Evolutionary conservation across 768 basidiomycete species (phyloP), one percentile per base, ranked within the genome.

Genomic region (Glaciozyma antarctica): DNA sequence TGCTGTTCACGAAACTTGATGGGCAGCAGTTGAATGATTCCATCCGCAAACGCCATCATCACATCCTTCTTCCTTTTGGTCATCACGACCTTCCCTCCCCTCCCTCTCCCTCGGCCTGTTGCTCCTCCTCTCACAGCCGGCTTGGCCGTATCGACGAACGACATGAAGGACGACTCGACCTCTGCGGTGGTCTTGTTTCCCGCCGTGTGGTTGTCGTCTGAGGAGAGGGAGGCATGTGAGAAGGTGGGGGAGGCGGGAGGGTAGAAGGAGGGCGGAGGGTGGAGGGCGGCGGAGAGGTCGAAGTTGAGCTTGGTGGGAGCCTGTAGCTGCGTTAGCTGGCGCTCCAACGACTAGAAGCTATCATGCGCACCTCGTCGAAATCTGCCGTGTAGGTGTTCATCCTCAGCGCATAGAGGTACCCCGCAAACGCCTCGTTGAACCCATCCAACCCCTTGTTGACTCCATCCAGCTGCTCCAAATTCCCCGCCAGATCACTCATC

Each of bases 381-480:
- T 72, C 72, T 9, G 62, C 64, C 13, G 70, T 69, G 60, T 74
- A 74, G 5, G 62, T 56, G 49, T 71, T 71, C 5, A 68, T 61
- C 24, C 70, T 47, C 28, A 74, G 41, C 0, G 70, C 72, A 38
- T 66, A 62, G 12, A 74, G 41, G 22, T 49, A 70, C 1, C 44
- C 61, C 19, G 58, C 70, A n/a, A 74, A 71, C 19, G 60, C 58
- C 47, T 74, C 67, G 62, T 73, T 73, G 63, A 67, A 68, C 44
- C 54, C 51, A 21, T 67, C 63, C 6, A 74, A 45, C 28, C 48
- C 28, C 3, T 34, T 16, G 41, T 58, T 53, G 48, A 72, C 54
- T 3, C 17, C 24, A 10, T 57, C 60, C 28, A 72, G 44, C 7
- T 44, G 41, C 19, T 68, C 59, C 13, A 54, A 38, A 57, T 71